phyloP scores from a whole-genome alignment of 495 filamentous ascomycete genomes.

The Neurospora sp. region DNA sequence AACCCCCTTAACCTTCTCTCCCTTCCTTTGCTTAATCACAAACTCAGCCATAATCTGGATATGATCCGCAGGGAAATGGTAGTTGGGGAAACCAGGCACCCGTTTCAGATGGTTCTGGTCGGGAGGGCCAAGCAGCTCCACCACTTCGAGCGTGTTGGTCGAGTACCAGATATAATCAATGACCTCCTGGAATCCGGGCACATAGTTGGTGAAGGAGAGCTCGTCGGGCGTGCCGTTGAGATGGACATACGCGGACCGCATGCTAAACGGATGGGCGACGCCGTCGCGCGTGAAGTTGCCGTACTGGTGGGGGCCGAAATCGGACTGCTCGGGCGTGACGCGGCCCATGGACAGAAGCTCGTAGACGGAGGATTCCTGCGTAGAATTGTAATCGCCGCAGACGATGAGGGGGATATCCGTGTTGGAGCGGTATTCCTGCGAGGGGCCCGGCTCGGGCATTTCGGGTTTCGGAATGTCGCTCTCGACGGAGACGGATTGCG shows the following conservation, averaged over 20 bases:
- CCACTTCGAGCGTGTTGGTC: slow-evolving; percentile 79
- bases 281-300: slow-evolving; percentile 86
- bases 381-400: slow-evolving; percentile 94
- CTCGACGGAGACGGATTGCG: slow-evolving; percentile 42
- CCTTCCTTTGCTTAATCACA: slow-evolving; percentile 75
- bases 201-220: slow-evolving; percentile 91
- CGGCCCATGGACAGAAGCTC: slow-evolving; percentile 71
- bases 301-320: slow-evolving; percentile 62
- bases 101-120: slow-evolving; percentile 81
- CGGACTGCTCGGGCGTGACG: slow-evolving; percentile 61
- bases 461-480: slow-evolving; percentile 18
- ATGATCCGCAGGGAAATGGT: slow-evolving; percentile 96
- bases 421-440: slow-evolving; percentile 67
- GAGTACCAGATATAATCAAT: slow-evolving; percentile 98
- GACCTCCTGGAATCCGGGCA: slow-evolving; percentile 76
- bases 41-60: slow-evolving; percentile 89
- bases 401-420: slow-evolving; percentile 84
- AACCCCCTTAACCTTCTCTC: slow-evolving; percentile 46
- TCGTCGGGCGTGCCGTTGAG: slow-evolving; percentile 59
- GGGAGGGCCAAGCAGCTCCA: slow-evolving; percentile 78
- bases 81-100: slow-evolving; percentile 93
- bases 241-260: slow-evolving; percentile 76
- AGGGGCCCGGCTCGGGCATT: slow-evolving; percentile 38
- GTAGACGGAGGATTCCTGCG: slow-evolving; percentile 73
- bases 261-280: slow-evolving; percentile 85